phyloP scores from a whole-genome alignment of 176 grass and related monocot genomes.

The Coix lacrymajobi region DNA sequence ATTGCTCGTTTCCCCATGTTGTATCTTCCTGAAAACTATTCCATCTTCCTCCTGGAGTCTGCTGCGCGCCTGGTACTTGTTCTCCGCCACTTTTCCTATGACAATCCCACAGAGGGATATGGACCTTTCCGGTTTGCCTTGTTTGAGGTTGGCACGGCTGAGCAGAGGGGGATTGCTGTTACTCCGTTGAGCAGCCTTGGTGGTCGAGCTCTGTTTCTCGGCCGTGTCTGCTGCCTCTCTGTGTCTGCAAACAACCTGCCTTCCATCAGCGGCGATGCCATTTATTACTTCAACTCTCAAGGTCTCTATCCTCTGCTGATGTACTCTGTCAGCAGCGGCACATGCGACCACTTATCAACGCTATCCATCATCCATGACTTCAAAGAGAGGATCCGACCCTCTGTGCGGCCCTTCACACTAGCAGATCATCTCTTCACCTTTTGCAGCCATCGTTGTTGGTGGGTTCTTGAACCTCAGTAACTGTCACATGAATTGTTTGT shows the following conservation, averaged over 20 bases:
- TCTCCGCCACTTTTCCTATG: neutral
- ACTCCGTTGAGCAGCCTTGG: neutral
- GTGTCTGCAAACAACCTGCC: neutral
- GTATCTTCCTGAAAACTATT: neutral
- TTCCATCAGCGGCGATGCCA: neutral
- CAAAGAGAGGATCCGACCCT: neutral
- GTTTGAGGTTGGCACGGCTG: neutral
- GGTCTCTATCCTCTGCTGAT: neutral
- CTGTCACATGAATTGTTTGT: neutral
- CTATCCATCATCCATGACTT: slow-evolving; percentile 4
- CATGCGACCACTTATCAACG: neutral
- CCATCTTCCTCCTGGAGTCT: neutral
- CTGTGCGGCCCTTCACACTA: slow-evolving; percentile 3
- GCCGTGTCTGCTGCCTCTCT: neutral
- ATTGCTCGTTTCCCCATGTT: neutral
- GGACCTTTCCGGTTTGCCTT: neutral
- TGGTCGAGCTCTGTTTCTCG: slow-evolving; percentile 12
- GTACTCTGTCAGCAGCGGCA: neutral
- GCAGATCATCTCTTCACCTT: slow-evolving; percentile 15
- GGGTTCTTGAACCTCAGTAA: neutral
- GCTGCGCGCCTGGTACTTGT: neutral
- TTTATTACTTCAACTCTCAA: neutral
- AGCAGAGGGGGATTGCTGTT: neutral
- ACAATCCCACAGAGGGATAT: no score
- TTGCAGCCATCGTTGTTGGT: neutral